phyloP scores from a whole-genome alignment of 768 basidiomycete species.

The Tricholoma sp. region DNA sequence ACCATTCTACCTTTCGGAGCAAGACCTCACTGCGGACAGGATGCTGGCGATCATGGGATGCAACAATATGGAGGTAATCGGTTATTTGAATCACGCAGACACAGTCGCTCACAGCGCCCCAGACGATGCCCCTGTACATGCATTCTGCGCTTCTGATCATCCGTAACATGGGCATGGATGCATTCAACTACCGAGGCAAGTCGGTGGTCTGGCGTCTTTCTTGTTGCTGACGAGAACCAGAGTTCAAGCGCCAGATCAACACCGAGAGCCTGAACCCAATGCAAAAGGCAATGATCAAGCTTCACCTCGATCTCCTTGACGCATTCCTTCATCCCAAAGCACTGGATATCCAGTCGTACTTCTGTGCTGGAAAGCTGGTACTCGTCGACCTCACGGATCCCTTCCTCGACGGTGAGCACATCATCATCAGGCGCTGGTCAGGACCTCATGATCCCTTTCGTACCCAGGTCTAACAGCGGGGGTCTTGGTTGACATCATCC shows the following conservation, averaged over 20 bases:
- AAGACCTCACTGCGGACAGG: neutral
- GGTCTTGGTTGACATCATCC: neutral
- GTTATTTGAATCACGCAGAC: neutral
- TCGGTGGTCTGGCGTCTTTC: neutral
- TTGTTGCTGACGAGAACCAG: neutral
- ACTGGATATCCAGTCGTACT: neutral
- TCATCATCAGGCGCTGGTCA: neutral
- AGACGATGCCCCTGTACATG: neutral
- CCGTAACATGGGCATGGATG: neutral
- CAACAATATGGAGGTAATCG: neutral
- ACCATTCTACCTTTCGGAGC: neutral
- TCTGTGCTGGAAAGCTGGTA: neutral
- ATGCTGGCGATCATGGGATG: neutral
- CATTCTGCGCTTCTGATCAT: neutral
- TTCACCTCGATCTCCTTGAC: neutral
- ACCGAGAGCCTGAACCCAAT: neutral
- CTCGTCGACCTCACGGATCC: neutral
- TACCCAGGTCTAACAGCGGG: neutral
- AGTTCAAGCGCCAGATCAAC: neutral
- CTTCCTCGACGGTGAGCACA: neutral
- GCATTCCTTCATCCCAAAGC: neutral
- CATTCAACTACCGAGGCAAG: neutral
- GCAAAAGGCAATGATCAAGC: neutral
- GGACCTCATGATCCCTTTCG: neutral
- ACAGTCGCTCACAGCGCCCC: neutral